Conservation (phyloP, 2,329 filamentous ascomycete species). For the Dothistroma pini region DNA sequence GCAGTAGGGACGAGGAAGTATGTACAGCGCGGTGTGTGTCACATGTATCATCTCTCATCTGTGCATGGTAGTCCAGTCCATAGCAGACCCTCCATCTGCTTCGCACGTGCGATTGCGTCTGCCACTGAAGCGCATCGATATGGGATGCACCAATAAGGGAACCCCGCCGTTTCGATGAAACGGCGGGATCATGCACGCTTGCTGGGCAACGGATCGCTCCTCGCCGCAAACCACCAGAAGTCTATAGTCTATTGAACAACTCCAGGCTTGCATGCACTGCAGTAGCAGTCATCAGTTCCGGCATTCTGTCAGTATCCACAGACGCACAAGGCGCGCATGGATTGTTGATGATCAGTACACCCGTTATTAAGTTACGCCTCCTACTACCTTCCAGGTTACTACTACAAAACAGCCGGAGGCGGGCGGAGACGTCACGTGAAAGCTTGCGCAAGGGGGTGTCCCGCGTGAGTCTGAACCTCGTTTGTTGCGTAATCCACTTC, state of each 20-base stretch:
- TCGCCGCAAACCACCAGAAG: too few species aligned
- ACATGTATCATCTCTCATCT: neutral
- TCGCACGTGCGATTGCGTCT: neutral
- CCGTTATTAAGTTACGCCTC: too few species aligned
- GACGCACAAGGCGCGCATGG: neutral
- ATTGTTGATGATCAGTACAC: neutral
- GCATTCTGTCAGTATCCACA: too few species aligned
- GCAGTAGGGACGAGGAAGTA: too few species aligned
- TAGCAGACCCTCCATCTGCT: neutral
- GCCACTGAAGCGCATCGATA: neutral
- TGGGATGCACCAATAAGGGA: neutral
- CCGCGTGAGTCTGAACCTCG: neutral
- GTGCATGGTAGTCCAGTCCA: neutral
- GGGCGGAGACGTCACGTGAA: neutral
- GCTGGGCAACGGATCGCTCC: too few species aligned
- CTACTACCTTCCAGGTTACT: too few species aligned
- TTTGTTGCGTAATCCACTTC: neutral
- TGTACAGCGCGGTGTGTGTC: too few species aligned
- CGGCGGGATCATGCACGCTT: too few species aligned
- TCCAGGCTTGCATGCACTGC: too few species aligned
- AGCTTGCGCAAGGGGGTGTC: neutral
- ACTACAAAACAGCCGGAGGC: neutral
- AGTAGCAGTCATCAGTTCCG: neutral
- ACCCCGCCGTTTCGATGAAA: neutral
- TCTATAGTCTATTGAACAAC: too few species aligned